Conservation (phyloP, 371 early-diverging fungal genomes). For the Circinella umbellata region DNA sequence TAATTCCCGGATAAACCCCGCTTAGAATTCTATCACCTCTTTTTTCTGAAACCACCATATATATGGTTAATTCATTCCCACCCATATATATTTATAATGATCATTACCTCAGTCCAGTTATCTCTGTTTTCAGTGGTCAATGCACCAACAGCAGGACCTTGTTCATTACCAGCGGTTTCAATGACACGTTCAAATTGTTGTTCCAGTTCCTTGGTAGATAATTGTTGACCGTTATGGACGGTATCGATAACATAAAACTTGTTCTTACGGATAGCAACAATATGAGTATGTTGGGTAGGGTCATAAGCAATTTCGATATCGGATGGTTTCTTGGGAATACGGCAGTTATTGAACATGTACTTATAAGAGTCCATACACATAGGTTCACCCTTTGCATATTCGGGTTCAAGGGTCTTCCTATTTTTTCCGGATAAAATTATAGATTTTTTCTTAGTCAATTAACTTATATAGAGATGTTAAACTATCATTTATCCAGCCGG, state of each 20-base stretch:
- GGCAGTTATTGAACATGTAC: slow-evolving; percentile 96
- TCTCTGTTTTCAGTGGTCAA: slow-evolving; percentile 94
- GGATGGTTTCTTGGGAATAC: slow-evolving; percentile 85
- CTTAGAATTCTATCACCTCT: not conserved
- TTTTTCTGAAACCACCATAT: not conserved
- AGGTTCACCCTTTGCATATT: slow-evolving; percentile 78
- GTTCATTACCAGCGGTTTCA: slow-evolving; percentile 72
- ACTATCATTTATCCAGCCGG: too few relatives aligned
- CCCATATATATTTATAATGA: too few relatives aligned
- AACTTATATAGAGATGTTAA: not conserved
- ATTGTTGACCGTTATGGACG: slow-evolving; percentile 74
- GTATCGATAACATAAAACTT: slow-evolving; percentile 85
- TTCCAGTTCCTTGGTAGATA: slow-evolving; percentile 87
- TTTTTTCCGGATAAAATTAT: not conserved
- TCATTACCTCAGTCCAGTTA: slow-evolving; percentile 83
- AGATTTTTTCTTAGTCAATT: not conserved
- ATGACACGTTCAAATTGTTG: slow-evolving; percentile 77
- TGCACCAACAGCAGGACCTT: slow-evolving; percentile 81
- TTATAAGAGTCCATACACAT: slow-evolving; percentile 92
- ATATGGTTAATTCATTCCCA: too few relatives aligned
- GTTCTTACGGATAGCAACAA: slow-evolving; percentile 89
- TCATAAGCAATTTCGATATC: slow-evolving; percentile 81
- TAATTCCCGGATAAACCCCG: slow-evolving; percentile 2
- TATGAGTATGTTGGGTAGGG: slow-evolving; percentile 78
- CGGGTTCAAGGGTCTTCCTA: slow-evolving; percentile 83